A percentile compares a stretch with the other conserved stretches of the same genome.
phyloP scores from a whole-genome alignment of 2,329 filamentous ascomycete species.

The Fusarium gaditjirri region DNA sequence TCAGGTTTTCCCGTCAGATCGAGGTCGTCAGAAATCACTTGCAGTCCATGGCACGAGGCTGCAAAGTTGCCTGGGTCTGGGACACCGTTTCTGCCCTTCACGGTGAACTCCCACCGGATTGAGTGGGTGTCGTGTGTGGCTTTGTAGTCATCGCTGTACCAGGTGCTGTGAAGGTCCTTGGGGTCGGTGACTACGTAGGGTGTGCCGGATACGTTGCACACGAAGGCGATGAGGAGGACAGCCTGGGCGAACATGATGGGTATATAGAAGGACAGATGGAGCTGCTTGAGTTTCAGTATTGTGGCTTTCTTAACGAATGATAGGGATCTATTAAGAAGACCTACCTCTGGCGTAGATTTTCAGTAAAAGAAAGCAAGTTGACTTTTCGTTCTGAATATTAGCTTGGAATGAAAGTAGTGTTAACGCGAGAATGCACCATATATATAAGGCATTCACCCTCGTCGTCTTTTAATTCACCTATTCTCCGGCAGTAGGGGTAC shows the following conservation, averaged over 20 bases:
- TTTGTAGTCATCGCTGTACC: neutral
- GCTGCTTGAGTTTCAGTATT: neutral
- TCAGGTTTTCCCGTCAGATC: neutral
- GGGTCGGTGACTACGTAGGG: neutral
- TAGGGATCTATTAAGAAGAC: too few relatives aligned
- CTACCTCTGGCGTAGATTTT: rapidly evolving
- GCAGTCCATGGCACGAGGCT: neutral
- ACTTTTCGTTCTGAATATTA: neutral
- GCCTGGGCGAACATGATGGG: neutral
- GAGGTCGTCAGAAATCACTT: neutral
- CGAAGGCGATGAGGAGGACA: neutral
- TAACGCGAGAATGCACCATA: rapidly evolving
- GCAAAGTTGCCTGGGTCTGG: neutral
- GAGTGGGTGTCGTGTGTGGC: neutral
- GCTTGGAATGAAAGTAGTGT: rapidly evolving
- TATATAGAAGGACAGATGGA: rapidly evolving
- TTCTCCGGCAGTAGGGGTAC: neutral
- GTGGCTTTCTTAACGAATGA: too few relatives aligned
- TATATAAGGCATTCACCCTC: neutral
- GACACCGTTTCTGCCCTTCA: neutral
- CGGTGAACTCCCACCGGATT: neutral
- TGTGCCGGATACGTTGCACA: neutral
- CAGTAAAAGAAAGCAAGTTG: rapidly evolving
- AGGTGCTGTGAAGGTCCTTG: neutral
- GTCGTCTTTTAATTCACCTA: rapidly evolving